Evolutionary conservation across 495 filamentous ascomycete genomes (phyloP), one percentile per base, ranked within the genome.

Genomic region (Chaetomium cochliodes): DNA sequence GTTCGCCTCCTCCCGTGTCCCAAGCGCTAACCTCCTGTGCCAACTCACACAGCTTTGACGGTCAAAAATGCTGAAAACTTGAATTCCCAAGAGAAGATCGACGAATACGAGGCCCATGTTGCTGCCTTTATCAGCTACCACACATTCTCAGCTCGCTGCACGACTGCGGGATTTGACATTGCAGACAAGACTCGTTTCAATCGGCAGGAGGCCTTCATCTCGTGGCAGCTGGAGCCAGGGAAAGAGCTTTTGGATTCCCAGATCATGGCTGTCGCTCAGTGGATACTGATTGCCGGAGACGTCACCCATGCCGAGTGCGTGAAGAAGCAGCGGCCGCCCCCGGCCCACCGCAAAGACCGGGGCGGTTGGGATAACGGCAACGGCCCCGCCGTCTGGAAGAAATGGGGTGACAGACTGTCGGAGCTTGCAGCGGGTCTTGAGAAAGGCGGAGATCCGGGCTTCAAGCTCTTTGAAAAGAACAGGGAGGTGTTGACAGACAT

Each of bases 361-460:
- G 26, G n/a, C 9, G 41, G 56, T 13, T 44, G n/a, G 15, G 23
- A 46, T 6, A 20, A 46, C 41, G 41, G 37, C 22, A 58, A 26
- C 39, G 39, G 56, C 18, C 39, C 39, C 3, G 12, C 9, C 37
- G 22, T 58, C 4, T 58, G 56, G 56, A 58, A 46, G 41, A 39
- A 46, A 3, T 58, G 56, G 56, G 56, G 22, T 1, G n/a, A 46
- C 15, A 25, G 16, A n/a, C 56, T 58, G 8, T 4, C 11, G 0
- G 41, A 58, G 41, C 28, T 58, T 26, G 56, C 56, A 2, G 56
- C 9, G 1, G 56, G 37, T n/a, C 41, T 58, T 3, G 39, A 58
- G 5, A 15, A 23, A 2, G 16, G 41, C 5, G 56, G 23, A 7
- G 23, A 58, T 22, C 41, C 28, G 23, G 56, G 18, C 20, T 58